Percentiles rank a stretch among this genome's conserved stretches.
These are phyloP conservation scores for Pythium diclinum DNA, from an alignment of 352 stramenopile genomes.

Conservation along the genomic window DNA sequence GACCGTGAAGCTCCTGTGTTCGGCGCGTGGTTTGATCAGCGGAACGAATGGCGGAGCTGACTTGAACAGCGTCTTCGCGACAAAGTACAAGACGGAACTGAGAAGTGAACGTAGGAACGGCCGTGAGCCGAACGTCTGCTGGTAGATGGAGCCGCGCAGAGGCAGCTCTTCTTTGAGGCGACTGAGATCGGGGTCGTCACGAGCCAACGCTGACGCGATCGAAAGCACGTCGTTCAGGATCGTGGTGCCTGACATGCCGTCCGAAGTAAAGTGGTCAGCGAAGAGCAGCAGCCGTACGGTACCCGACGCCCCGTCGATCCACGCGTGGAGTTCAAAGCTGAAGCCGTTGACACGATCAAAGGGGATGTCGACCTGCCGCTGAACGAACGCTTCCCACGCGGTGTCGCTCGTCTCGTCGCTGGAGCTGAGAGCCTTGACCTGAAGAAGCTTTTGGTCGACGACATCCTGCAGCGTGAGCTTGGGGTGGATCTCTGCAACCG, in stretches of 20 bases:
- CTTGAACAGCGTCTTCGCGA: constrained; percentile 24
- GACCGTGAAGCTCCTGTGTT: constrained; percentile 25
- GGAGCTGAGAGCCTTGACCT: neutral
- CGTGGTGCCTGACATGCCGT: constrained; percentile 35
- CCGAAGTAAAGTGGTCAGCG: constrained; percentile 45
- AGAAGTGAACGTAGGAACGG: constrained; percentile 18
- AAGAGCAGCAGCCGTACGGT: constrained; percentile 43
- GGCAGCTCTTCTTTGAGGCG: constrained; percentile 21
- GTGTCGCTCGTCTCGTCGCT: neutral
- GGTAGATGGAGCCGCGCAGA: constrained; percentile 36
- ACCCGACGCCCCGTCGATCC: constrained; percentile 14
- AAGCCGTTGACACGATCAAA: constrained; percentile 17
- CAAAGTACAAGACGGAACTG: constrained; percentile 18
- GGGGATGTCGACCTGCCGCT: neutral
- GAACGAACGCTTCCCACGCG: constrained; percentile 6
- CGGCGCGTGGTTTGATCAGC: constrained; percentile 29
- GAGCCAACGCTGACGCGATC: constrained; percentile 2
- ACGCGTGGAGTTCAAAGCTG: constrained; percentile 24
- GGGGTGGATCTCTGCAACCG: constrained; percentile 31
- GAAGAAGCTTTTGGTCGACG: neutral
- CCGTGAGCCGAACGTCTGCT: constrained; percentile 29
- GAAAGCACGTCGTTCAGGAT: constrained; percentile 35
- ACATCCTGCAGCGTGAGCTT: constrained; percentile 22
- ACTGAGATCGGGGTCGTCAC: neutral
- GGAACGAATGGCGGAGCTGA: constrained; percentile 18